Evolutionary conservation across 768 basidiomycete species (phyloP).

Genomic region (Daedalea quercina): DNA sequence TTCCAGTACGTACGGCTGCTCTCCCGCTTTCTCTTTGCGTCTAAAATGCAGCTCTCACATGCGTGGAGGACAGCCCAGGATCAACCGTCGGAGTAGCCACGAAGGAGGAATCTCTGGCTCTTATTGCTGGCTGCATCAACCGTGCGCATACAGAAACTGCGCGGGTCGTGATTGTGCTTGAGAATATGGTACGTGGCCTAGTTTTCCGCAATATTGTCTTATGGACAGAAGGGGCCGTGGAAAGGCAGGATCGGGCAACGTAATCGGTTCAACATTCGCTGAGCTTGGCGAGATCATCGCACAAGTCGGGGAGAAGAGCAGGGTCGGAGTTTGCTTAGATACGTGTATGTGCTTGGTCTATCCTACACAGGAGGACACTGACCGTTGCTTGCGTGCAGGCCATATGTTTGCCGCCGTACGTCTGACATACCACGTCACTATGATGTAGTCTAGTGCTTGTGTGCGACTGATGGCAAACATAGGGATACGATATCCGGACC

Average conservation of each 20-base stretch:
- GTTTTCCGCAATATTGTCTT: too few relatives aligned
- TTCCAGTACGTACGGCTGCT: slow-evolving; percentile 61
- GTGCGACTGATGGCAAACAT: too few relatives aligned
- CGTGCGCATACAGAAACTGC: slow-evolving; percentile 59
- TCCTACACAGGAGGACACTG: background rate
- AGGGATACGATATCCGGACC: slow-evolving; percentile 81
- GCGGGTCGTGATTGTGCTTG: slow-evolving; percentile 58
- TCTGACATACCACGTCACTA: background rate
- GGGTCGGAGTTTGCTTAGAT: slow-evolving; percentile 82
- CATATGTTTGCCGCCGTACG: slow-evolving; percentile 74
- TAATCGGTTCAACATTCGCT: slow-evolving; percentile 65
- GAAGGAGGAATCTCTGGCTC: slow-evolving; percentile 49
- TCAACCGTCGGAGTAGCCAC: slow-evolving; percentile 72
- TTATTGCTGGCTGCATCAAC: slow-evolving; percentile 71
- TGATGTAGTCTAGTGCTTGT: background rate
- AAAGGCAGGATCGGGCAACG: slow-evolving; percentile 75
- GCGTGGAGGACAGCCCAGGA: slow-evolving; percentile 79
- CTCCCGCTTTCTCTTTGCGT: too few relatives aligned
- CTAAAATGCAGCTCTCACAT: too few relatives aligned
- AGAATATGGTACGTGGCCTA: slow-evolving; percentile 63
- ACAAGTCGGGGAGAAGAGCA: slow-evolving; percentile 60
- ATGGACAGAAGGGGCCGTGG: background rate
- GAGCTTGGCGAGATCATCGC: slow-evolving; percentile 66
- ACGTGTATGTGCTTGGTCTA: slow-evolving; percentile 49
- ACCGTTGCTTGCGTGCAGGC: slow-evolving; percentile 31